Base-by-base conservation (phyloP, 2,329 filamentous ascomycete genomes). In the Pseudocercospora fuligena region DNA sequence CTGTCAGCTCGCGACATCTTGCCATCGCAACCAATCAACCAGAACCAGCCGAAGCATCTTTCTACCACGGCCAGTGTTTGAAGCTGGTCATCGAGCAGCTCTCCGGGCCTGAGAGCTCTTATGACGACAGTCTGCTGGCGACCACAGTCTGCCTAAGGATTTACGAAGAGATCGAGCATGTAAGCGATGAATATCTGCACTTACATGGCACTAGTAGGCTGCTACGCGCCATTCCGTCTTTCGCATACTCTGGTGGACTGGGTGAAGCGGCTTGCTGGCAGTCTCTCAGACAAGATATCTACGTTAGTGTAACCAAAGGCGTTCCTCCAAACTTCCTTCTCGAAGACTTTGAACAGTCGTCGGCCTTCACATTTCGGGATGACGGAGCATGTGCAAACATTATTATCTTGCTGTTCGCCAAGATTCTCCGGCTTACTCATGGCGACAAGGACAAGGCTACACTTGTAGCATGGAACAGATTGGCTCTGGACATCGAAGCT, bases 181-280 rank as follows among this genome's bases (percentile, higher is more conserved):
- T 21, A 19, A 49, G 54, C 16, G 79, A 81, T 29, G 73, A 78
- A 23, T 74, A 77, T 54, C 76, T 77, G 23, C 80, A 82, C 56
- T 73, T 80, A 5, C 68, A 79, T 9, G 80, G 80, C 1, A 80
- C 79, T 1, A 80, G 77, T 33, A 74, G 78, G 5, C 72, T 82
- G 0, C 74, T 82, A 19, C 79, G 79, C 8, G 74, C 77, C 1
- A 78, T 81, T 65, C 77, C 79, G 5, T 76, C 73, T 21, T 80
- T 80, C 6, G 79, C 79, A 2, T 76, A 76, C 0, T 80, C 80
- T 3, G 79, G 80, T 0, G 80, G 80, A 0, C 70, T 82, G 1
- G 77, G 76, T 0, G 80, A 82, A 67, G 79, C 80, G 9, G 77
- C 79, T 1, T 80, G 78, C 58, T 82, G 80, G 80, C 79, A 80